Conservation (phyloP, 306 rosid species). For the Sphenostylis stenocarpa region DNA sequence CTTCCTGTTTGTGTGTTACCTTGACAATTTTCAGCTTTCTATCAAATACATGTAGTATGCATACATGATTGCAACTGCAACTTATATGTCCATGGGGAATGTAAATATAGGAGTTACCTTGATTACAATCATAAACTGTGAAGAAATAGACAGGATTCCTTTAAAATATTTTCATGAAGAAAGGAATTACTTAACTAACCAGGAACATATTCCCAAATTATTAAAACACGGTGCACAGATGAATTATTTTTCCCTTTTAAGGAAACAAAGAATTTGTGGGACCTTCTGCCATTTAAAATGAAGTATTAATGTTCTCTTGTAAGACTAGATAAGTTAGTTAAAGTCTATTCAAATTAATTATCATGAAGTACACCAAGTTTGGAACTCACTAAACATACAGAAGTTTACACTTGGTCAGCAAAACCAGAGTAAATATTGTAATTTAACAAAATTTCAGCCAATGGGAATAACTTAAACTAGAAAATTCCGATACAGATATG, state of each 20-base stretch:
- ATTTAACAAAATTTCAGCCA: neutral
- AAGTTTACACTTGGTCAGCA: constrained; percentile 3
- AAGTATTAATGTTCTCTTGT: neutral
- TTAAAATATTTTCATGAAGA: constrained; percentile 8
- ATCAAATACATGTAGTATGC: constrained; percentile 12
- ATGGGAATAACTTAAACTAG: neutral
- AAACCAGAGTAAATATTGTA: neutral
- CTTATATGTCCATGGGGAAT: neutral
- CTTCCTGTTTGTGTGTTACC: neutral
- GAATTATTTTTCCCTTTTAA: neutral
- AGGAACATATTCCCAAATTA: neutral
- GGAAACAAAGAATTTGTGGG: neutral
- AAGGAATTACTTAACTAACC: neutral
- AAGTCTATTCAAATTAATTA: constrained; percentile 4
- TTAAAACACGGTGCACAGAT: neutral
- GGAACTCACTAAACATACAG: neutral
- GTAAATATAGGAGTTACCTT: neutral
- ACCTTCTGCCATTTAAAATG: neutral
- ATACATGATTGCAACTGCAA: neutral
- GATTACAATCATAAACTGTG: constrained; percentile 12
- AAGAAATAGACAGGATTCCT: neutral
- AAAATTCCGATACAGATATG: neutral
- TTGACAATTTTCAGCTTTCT: neutral
- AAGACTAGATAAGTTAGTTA: neutral
- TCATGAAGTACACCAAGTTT: neutral